phyloP scores from a whole-genome alignment of 2,329 filamentous ascomycete species.

The Xylaria sp. region DNA sequence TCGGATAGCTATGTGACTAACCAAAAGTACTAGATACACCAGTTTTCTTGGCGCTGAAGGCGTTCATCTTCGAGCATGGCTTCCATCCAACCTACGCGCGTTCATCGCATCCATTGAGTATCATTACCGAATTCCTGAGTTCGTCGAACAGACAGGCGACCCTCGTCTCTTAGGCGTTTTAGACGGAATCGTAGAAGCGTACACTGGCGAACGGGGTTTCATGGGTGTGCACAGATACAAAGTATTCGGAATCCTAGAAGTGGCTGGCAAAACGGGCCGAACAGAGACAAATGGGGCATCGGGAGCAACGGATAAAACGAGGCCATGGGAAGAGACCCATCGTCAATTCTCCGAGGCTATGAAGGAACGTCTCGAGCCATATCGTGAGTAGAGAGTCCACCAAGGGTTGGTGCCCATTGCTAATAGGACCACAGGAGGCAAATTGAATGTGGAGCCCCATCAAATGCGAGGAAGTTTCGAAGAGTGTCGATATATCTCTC shows the following conservation, averaged over 20 bases:
- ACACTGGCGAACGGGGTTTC: constrained; percentile 64
- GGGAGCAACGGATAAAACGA: constrained; percentile 54
- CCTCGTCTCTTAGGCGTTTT: constrained; percentile 62
- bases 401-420: not conserved
- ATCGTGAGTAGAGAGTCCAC: constrained; percentile 44
- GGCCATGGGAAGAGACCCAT: constrained; percentile 63
- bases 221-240: constrained; percentile 68
- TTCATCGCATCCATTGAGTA: constrained; percentile 66
- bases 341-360: constrained; percentile 63
- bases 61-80: constrained; percentile 63
- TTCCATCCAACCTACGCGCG: constrained; percentile 63
- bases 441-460: constrained; percentile 60
- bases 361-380: constrained; percentile 64
- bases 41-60: constrained; percentile 62
- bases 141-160: constrained; percentile 61
- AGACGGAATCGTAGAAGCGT: constrained; percentile 65
- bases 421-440: constrained; percentile 45
- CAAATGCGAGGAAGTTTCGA: constrained; percentile 65
- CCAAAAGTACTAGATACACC: not conserved
- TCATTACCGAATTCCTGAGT: constrained; percentile 64
- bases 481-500: constrained; percentile 62
- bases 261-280: constrained; percentile 63
- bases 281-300: constrained; percentile 64
- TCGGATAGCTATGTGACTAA: not conserved
- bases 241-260: constrained; percentile 65